Conservation (phyloP, 306 rosid species). For the Medicago lupulina region DNA sequence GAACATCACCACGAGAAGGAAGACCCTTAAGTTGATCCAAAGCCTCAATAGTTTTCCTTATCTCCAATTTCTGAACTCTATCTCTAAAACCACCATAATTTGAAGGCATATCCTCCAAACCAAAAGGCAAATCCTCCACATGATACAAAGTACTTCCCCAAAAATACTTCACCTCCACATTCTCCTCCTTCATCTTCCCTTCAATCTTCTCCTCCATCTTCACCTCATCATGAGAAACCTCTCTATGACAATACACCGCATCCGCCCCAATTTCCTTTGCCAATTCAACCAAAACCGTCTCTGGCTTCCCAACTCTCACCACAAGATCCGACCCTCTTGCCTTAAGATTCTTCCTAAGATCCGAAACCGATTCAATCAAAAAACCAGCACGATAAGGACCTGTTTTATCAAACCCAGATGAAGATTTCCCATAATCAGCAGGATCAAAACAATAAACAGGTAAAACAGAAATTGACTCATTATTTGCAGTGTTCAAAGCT, state of each 20-base stretch:
- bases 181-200: constrained; percentile 80
- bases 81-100: constrained; percentile 85
- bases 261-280: constrained; percentile 92
- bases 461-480: constrained; percentile 77
- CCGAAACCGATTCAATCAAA: constrained; percentile 76
- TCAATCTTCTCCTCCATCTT: constrained; percentile 80
- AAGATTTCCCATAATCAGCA: constrained; percentile 78
- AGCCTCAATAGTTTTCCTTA: constrained; percentile 85
- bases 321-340: constrained; percentile 89
- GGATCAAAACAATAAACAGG: constrained; percentile 98
- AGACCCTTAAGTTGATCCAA: constrained; percentile 87
- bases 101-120: constrained; percentile 87
- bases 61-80: constrained; percentile 71
- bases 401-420: constrained; percentile 87
- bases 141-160: constrained; percentile 98
- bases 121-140: constrained; percentile 81
- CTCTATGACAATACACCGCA: constrained; percentile 74
- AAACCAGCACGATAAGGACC: constrained; percentile 82
- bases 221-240: constrained; percentile 86
- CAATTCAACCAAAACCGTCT: constrained; percentile 70
- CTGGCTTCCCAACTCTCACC: constrained; percentile 86
- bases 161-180: constrained; percentile 82
- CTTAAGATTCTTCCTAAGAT: constrained; percentile 74
- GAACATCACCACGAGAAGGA: constrained; percentile 88
- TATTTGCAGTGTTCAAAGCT: constrained; percentile 72